These are phyloP conservation scores for Aspergillus panamensis DNA, from an alignment of 495 filamentous ascomycete species.

Conservation along the genomic window DNA sequence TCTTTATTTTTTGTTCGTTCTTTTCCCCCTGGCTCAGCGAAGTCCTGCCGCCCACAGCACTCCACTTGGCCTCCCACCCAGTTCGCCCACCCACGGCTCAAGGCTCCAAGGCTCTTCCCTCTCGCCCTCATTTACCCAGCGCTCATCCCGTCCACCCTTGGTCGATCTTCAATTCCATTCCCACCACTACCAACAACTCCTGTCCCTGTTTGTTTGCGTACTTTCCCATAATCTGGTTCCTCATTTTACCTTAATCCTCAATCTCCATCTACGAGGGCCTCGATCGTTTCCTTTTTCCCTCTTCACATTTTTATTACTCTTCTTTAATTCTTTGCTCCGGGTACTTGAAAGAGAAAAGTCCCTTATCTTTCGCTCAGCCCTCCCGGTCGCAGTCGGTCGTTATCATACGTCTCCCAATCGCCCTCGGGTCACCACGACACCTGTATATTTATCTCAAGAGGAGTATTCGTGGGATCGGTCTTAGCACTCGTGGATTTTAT, in stretches of 20 bases:
- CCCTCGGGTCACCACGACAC: neutral
- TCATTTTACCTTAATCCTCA: slow-evolving; percentile 3
- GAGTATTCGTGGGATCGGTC: too few species aligned
- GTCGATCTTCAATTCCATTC: slow-evolving; percentile 11
- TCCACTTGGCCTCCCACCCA: slow-evolving; percentile 7
- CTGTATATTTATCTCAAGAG: neutral
- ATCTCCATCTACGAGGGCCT: neutral
- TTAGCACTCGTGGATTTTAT: too few species aligned
- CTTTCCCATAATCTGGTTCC: slow-evolving; percentile 9
- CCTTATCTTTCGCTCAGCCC: neutral
- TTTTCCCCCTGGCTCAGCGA: neutral
- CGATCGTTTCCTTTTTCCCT: neutral
- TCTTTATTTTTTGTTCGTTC: neutral
- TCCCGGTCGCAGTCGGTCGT: neutral
- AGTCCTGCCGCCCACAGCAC: neutral
- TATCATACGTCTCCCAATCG: neutral
- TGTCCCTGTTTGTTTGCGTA: slow-evolving; percentile 8
- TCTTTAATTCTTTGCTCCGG: neutral
- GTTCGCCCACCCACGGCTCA: neutral
- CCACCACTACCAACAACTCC: neutral
- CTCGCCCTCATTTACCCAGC: slow-evolving; percentile 13
- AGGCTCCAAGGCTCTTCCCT: neutral
- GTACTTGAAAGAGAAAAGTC: neutral
- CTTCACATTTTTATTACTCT: slow-evolving; percentile 3
- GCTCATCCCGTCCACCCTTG: slow-evolving; percentile 6